Conservation (phyloP, 345 rosid species). For the Aegle marmelos region DNA sequence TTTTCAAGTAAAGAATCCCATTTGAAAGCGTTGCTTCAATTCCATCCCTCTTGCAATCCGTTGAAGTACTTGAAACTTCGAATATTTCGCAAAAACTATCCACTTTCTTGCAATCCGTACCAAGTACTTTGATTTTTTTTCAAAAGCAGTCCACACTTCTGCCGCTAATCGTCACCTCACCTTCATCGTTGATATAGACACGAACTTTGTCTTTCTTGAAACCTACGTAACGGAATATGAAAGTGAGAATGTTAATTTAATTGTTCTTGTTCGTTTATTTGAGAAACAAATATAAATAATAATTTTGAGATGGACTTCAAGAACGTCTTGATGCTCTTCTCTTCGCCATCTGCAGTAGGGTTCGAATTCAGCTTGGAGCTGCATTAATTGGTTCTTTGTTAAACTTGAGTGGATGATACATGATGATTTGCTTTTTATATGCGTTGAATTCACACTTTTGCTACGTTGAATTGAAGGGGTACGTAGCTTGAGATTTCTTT, state of each 20-base stretch:
- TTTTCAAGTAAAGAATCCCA: constrained; percentile 10
- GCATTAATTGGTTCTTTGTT: neutral
- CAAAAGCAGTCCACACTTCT: constrained; percentile 29
- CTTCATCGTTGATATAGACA: neutral
- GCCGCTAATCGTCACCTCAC: neutral
- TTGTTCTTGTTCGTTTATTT: too few relatives aligned
- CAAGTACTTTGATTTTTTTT: constrained; percentile 31
- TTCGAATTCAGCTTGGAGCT: constrained; percentile 37
- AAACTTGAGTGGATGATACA: neutral
- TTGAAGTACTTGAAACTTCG: neutral
- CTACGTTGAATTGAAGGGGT: neutral
- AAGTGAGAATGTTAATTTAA: too few relatives aligned
- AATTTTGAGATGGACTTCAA: constrained; percentile 51
- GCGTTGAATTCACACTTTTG: neutral
- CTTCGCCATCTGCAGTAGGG: constrained; percentile 47
- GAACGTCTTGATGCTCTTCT: constrained; percentile 27
- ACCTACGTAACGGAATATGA: constrained; percentile 4
- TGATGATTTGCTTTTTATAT: neutral
- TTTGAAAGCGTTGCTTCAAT: constrained; percentile 9
- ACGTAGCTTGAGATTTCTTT: neutral
- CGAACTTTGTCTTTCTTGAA: constrained; percentile 17
- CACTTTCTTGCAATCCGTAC: neutral
- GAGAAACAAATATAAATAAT: too few relatives aligned
- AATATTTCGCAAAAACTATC: constrained; percentile 12
- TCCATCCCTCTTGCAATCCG: neutral